A percentile compares a stretch with the other conserved stretches of the same genome.
phyloP scores from a whole-genome alignment of 2,329 filamentous ascomycete species.

The Kalmusia sp. region DNA sequence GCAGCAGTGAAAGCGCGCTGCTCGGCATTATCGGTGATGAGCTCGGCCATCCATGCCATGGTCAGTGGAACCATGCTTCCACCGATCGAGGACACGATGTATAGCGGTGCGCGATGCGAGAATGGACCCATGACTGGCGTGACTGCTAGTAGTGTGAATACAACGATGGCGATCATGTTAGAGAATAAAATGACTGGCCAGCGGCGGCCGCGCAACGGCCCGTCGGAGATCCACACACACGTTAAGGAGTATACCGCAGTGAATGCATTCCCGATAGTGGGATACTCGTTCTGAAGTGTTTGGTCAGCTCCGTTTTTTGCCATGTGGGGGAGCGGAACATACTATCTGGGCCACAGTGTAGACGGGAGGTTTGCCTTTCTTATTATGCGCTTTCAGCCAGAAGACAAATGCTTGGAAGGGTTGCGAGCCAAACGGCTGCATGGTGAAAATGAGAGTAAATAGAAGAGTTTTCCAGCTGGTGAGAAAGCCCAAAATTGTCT shows the following conservation, averaged over 20 bases:
- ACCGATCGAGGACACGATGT: conserved; percentile 20
- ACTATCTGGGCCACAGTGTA: conserved; percentile 26
- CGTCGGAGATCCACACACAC: conserved; percentile 28
- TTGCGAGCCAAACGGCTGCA: conserved; percentile 26
- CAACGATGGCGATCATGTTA: conserved; percentile 24
- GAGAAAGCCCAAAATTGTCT: conserved; percentile 14
- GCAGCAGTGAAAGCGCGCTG: conserved; percentile 18
- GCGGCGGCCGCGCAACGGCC: conserved; percentile 22
- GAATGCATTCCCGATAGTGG: conserved; percentile 26
- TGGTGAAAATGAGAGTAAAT: conserved; percentile 22
- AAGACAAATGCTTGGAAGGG: conserved; percentile 23
- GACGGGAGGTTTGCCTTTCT: conserved; percentile 21
- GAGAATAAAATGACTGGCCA: conserved; percentile 29
- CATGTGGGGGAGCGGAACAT: not conserved
- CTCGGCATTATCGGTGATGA: conserved; percentile 17
- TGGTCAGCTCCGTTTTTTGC: too few species aligned
- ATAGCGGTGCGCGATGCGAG: conserved; percentile 21
- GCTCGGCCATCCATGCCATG: conserved; percentile 23
- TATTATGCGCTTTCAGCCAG: conserved; percentile 26
- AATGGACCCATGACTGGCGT: conserved; percentile 24
- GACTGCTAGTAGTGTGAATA: conserved; percentile 24
- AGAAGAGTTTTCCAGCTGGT: conserved; percentile 23
- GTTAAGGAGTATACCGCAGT: conserved; percentile 27
- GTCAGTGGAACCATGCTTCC: conserved; percentile 21
- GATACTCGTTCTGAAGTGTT: conserved; percentile 22